Percentiles rank a stretch among this genome's conserved stretches.
Conservation (phyloP, 2,329 filamentous ascomycete species). For the Colletotrichum coccodes region DNA sequence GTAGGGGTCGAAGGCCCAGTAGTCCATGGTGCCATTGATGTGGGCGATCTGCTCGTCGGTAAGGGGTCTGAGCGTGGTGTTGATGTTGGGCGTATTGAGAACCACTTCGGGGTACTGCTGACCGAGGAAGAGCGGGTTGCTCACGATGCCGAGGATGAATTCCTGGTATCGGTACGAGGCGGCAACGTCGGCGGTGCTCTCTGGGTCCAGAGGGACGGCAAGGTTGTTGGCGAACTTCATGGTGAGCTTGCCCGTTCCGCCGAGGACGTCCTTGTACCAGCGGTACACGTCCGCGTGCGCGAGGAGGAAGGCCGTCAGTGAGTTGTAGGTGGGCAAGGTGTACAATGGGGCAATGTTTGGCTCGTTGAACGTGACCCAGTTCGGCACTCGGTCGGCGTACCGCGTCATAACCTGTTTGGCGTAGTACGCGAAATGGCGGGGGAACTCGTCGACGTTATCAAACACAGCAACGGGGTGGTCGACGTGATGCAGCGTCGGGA, state of each 20-base stretch:
- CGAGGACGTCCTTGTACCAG: conserved; percentile 65
- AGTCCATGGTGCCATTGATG: conserved; percentile 62
- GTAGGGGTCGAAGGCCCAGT: conserved; percentile 68
- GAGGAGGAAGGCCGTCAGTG: conserved; percentile 53
- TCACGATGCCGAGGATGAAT: conserved; percentile 59
- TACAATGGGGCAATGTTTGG: conserved; percentile 54
- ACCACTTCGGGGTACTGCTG: conserved; percentile 57
- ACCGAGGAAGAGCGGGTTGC: conserved; percentile 63
- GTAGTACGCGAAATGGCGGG: conserved; percentile 63
- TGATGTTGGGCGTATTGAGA: conserved; percentile 53
- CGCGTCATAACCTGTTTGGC: conserved; percentile 61
- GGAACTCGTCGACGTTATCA: conserved; percentile 41
- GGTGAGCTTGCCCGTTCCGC: conserved; percentile 55
- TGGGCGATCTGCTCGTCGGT: conserved; percentile 56
- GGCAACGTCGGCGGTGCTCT: conserved; percentile 48
- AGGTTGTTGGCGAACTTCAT: conserved; percentile 61
- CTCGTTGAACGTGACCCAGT: conserved; percentile 66
- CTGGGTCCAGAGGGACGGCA: conserved; percentile 54
- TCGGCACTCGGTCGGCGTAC: conserved; percentile 60
- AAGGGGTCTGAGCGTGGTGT: conserved; percentile 53
- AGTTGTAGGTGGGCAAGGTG: conserved; percentile 39
- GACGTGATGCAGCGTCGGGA: conserved; percentile 60
- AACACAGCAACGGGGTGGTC: conserved; percentile 48
- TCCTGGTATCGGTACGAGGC: conserved; percentile 58
- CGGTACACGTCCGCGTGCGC: conserved; percentile 58